Conservation (phyloP, 2,329 filamentous ascomycete genomes). For the Hypoxylon sp. region DNA sequence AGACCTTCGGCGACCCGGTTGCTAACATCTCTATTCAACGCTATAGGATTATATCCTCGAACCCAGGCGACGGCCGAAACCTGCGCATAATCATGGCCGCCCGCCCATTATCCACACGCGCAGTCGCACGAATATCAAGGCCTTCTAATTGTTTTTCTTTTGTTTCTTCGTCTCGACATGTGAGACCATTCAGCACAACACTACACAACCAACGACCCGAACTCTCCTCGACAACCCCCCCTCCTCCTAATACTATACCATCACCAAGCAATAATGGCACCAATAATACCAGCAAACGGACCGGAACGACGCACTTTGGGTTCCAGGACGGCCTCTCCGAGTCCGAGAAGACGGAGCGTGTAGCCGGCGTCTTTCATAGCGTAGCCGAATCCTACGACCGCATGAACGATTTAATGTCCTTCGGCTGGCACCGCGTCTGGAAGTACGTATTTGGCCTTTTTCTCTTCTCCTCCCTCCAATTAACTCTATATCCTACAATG, state of each 20-base stretch:
- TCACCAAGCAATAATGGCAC: constrained; percentile 43
- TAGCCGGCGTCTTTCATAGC: constrained; percentile 92
- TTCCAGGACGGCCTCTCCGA: constrained; percentile 85
- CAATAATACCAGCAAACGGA: constrained; percentile 45
- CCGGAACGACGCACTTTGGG: constrained; percentile 87
- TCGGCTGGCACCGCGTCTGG: constrained; percentile 97
- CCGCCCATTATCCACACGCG: constrained; percentile 48
- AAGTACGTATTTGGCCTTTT: constrained; percentile 66
- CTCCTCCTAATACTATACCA: constrained; percentile 25
- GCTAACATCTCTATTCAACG: constrained; percentile 14
- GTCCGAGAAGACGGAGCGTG: constrained; percentile 78
- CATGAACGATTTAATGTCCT: constrained; percentile 99
- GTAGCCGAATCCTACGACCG: constrained; percentile 95
- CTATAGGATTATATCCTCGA: constrained; percentile 21
- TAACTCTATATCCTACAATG: neutral
- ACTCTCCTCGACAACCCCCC: constrained; percentile 32
- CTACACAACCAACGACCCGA: constrained; percentile 40
- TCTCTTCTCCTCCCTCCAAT: constrained; percentile 5
- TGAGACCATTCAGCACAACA: constrained; percentile 48
- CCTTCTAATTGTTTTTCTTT: constrained; percentile 19
- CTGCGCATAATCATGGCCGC: constrained; percentile 49
- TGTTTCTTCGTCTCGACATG: constrained; percentile 23
- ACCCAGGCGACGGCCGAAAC: constrained; percentile 36
- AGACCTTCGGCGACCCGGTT: constrained; percentile 15
- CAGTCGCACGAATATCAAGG: constrained; percentile 45